Evolutionary conservation across 1,139 yeast genomes (phyloP), one percentile per base, ranked within the genome.

Genomic region (Saccharomycopsis hybrid): DNA sequence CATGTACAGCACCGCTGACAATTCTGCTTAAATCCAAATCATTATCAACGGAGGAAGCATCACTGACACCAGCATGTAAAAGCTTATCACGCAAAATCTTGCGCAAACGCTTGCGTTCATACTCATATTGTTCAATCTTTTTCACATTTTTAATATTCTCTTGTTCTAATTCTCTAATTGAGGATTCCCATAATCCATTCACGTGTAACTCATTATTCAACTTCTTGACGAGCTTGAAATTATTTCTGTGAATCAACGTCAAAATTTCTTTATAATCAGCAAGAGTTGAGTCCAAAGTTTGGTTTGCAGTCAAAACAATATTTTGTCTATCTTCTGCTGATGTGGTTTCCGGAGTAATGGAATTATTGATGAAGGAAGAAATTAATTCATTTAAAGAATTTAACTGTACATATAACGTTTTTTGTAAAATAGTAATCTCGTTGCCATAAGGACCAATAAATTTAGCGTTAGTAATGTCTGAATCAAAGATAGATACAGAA

Each of bases 131-230:
- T 37, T 81, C 82, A 54, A 90, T 73, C 59, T 85, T 83, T 9
- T 76, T 77, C 61, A 87, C 95, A 55, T 95, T 81, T 55, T 77
- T 77, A 44, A 82, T 79, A 57, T 88, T 81, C 63, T 92, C 97
- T 39, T 77, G 68, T 65, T 94, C 97, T 53, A 92, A 68, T 54
- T 85, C 90, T 52, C 83, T 84, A 55, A 92, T 85, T 3, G 95
- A 87, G 57, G 78, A 79, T 58, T 90, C 96, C 99, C 99, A 92
- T 46, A 90, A 74, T 46, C 82, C 77, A 61, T 90, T 89, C 48
- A 89, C 80, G 62, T 87, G 92, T 43, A 78, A 75, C 59, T 90
- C 95, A 57, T 90, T 79, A 49, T 83, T 85, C 48, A 86, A 70
- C 56, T 72, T 74, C 51, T 76, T 75, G 44, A 69, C 61, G 52